Evolutionary conservation across 345 rosid species (phyloP).

Genomic region (Citrus sp.): DNA sequence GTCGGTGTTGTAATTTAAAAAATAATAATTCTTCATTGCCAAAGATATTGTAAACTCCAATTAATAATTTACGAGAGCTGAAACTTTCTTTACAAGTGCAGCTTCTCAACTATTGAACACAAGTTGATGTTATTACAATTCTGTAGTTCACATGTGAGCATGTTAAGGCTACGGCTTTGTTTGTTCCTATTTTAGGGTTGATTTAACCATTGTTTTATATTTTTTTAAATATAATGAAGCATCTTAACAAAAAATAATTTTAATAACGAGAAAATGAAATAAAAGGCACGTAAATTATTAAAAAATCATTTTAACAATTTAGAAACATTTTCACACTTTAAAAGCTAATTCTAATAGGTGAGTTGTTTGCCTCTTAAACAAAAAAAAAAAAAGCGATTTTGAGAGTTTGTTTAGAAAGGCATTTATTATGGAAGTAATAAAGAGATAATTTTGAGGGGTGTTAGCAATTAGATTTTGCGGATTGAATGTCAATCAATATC

Average conservation of each 20-base stretch:
- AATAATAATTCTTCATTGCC: background rate
- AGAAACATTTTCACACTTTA: background rate
- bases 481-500: no score
- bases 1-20: background rate
- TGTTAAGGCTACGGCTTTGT: background rate
- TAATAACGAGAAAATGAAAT: background rate
- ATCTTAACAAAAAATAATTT: background rate
- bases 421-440: background rate
- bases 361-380: background rate
- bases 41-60: background rate
- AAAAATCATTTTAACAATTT: background rate
- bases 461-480: no score
- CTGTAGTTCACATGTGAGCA: no score
- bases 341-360: background rate
- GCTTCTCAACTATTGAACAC: background rate
- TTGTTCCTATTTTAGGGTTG: background rate
- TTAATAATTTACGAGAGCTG: background rate
- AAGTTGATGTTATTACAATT: no score
- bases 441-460: background rate
- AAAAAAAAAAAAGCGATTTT: background rate
- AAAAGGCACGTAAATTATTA: background rate
- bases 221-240: no score
- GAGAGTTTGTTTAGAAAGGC: background rate
- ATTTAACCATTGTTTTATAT: background rate
- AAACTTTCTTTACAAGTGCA: background rate